Evolutionary conservation across 2,329 filamentous ascomycete species (phyloP).

Genomic region (Teratosphaeria gauchensis): DNA sequence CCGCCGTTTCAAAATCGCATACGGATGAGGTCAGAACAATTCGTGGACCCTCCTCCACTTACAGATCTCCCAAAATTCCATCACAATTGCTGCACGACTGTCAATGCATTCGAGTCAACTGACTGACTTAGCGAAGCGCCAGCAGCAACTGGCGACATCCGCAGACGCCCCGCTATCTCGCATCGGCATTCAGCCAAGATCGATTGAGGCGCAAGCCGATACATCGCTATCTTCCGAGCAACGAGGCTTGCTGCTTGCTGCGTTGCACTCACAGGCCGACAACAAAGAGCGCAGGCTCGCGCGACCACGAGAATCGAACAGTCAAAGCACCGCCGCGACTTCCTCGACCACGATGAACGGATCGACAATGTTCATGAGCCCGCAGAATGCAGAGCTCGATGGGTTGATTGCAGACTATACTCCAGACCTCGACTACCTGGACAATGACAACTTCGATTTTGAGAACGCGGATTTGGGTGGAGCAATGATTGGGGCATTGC

Average conservation of each 20-base stretch:
- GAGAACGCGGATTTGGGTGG: constrained; percentile 48
- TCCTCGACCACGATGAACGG: constrained; percentile 12
- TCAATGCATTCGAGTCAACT: neutral
- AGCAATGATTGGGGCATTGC: constrained; percentile 67
- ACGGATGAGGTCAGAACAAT: neutral
- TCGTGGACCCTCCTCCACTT: neutral
- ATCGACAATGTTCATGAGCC: constrained; percentile 20
- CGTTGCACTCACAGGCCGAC: constrained; percentile 33
- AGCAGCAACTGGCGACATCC: neutral
- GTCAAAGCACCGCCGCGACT: neutral
- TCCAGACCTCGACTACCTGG: constrained; percentile 75
- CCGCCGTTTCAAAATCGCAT: neutral
- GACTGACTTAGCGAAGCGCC: neutral
- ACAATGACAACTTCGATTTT: constrained; percentile 69
- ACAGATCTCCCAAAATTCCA: neutral
- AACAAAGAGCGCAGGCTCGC: constrained; percentile 16
- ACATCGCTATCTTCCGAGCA: constrained; percentile 32
- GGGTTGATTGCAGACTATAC: constrained; percentile 37
- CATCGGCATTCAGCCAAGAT: constrained; percentile 3
- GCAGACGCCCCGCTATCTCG: neutral
- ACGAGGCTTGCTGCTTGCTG: constrained; percentile 36
- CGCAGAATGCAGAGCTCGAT: constrained; percentile 18
- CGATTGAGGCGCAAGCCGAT: constrained; percentile 6
- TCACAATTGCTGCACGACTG: neutral
- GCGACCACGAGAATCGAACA: neutral